Percentiles rank a stretch among this genome's conserved stretches.
Conservation (phyloP, 257 asterid genomes). For the Anisodus acutangulus region DNA sequence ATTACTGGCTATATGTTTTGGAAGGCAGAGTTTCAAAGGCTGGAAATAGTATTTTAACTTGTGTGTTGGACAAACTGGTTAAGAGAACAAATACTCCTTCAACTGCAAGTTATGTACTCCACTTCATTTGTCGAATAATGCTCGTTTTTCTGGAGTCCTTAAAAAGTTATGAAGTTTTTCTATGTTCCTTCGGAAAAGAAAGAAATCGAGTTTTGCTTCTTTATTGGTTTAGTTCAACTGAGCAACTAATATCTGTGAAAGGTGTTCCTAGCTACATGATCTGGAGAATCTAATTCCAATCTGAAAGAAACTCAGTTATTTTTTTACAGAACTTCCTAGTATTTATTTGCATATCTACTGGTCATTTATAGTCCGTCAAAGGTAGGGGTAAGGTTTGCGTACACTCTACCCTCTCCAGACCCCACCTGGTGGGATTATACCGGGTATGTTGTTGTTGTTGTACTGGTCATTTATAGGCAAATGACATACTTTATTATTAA, state of each 20-base stretch:
- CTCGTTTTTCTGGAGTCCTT: not conserved
- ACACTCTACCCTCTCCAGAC: too few relatives aligned
- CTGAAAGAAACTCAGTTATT: not conserved
- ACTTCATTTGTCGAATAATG: not conserved
- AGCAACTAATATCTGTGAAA: slow-evolving; percentile 2
- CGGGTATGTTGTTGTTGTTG: too few relatives aligned
- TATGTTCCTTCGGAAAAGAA: not conserved
- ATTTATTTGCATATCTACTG: too few relatives aligned
- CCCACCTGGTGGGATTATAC: too few relatives aligned
- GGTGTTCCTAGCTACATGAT: not conserved
- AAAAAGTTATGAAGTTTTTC: not conserved
- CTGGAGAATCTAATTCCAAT: not conserved
- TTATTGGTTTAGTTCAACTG: too few relatives aligned
- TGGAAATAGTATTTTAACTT: not conserved
- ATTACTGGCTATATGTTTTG: not conserved
- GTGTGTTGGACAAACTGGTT: not conserved
- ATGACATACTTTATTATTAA: not conserved
- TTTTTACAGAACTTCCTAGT: not conserved
- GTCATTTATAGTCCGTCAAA: too few relatives aligned
- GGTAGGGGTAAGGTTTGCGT: too few relatives aligned
- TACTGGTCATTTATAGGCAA: too few relatives aligned
- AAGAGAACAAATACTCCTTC: too few relatives aligned
- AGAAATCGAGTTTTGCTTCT: not conserved
- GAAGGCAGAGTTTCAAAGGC: not conserved
- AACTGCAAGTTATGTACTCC: not conserved